Evolutionary conservation across 2,329 filamentous ascomycete species (phyloP), one percentile per base, ranked within the genome.

Genomic region (Penicillium sp.): DNA sequence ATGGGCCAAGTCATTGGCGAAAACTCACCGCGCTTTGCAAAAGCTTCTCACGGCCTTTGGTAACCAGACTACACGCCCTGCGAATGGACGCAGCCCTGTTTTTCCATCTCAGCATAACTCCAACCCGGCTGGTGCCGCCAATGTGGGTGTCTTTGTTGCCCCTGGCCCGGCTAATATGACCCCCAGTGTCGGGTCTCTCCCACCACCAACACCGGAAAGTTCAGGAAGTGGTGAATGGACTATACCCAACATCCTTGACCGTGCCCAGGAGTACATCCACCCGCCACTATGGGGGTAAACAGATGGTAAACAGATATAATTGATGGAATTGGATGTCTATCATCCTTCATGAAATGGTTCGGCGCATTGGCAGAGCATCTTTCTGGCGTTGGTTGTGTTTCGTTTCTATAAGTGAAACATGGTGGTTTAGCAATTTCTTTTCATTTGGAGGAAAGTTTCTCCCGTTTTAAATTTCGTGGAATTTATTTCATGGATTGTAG

Each of bases 251-350:
- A 66, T 80, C n/a, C 55, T 79, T 13, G 78, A 80, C 57, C 71
- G 78, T 14, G 78, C 77, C 35, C 69, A 74, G n/a, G 77, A 80
- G 64, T 80, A 79, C 62, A 79, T 80, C 11, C 77, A 79, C 56
- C 77, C 78, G 16, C 77, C 78, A 2, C 64, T 80, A 13, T 80
- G 78, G 78, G 67, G 72, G 37, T 76, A 62, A 61, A 42, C 1
- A 11, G 19, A 27, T 3, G 72, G 37, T 76, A 62, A 61, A 42
- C 2, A 11, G 19, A 27, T 3, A 23, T 23, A 11, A 11, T 42
- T 23, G 39, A 42, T 42, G 39, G 37, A 21, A 19, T 26, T 33
- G 21, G 10, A 25, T 50, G 14, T 45, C 6, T 43, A 35, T 43
- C 45, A 50, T 37, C 27, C 54, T 44, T 43, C 46, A 46, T 16